Percentiles rank a stretch among this genome's conserved stretches.
Conservation (phyloP, 805 yeast species). For the Grigorovia yakushimaensis region DNA sequence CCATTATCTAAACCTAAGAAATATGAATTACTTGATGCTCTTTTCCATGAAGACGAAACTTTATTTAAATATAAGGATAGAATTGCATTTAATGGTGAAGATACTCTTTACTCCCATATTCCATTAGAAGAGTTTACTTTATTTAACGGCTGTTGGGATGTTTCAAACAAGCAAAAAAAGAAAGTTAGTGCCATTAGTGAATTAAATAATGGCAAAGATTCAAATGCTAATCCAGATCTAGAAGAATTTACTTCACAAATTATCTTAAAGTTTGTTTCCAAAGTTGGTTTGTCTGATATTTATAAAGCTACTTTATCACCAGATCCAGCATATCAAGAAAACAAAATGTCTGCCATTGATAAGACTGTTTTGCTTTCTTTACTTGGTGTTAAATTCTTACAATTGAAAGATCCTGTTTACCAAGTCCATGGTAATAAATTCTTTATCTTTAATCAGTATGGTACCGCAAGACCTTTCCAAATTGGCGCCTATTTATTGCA, state of each 20-base stretch:
- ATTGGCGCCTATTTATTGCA: constrained; percentile 16
- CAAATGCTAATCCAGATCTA: not conserved
- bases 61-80: constrained; percentile 12
- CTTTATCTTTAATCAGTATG: constrained; percentile 10
- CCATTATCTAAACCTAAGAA: constrained; percentile 14
- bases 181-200: constrained; percentile 2
- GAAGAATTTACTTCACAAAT: constrained; percentile 12
- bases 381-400: constrained; percentile 14
- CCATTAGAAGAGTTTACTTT: constrained; percentile 18
- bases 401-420: constrained; percentile 10
- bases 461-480: constrained; percentile 12
- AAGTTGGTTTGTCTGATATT: constrained; percentile 12
- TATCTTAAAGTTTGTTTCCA: constrained; percentile 11
- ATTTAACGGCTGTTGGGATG: constrained; percentile 19
- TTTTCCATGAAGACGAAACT: constrained; percentile 15
- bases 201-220: not conserved
- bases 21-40: constrained; percentile 13
- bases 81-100: constrained; percentile 20
- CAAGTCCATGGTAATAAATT: constrained; percentile 18
- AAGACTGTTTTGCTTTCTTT: constrained; percentile 11
- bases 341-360: constrained; percentile 13
- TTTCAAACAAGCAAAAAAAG: constrained; percentile 12
- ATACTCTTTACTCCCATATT: constrained; percentile 14
- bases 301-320: constrained; percentile 12
- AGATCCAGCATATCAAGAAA: constrained; percentile 14